Evolutionary conservation across 176 grass and related monocot species (phyloP).

Genomic region (Triticum aestivum): DNA sequence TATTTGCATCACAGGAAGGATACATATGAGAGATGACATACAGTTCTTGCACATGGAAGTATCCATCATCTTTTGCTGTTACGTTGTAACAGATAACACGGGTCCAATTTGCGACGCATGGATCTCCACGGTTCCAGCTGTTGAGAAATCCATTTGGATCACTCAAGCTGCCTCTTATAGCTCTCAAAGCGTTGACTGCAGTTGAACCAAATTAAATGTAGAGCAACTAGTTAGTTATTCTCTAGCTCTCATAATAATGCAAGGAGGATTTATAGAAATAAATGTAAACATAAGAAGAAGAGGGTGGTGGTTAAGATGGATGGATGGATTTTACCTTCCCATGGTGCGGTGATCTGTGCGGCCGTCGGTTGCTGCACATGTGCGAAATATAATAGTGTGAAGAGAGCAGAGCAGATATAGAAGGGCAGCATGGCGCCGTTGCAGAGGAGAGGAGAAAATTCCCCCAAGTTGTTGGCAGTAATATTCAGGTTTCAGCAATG

Average conservation of each 20-base stretch:
- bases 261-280: background rate
- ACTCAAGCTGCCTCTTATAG: slow-evolving; percentile 57
- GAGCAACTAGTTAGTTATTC: background rate
- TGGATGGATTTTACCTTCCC: slow-evolving; percentile 66
- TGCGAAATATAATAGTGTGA: slow-evolving; percentile 41
- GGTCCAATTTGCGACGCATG: slow-evolving; percentile 74
- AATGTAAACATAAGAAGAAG: background rate
- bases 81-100: slow-evolving; percentile 75
- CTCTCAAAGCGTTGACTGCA: slow-evolving; percentile 68
- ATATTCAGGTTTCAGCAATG: background rate
- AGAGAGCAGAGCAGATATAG: slow-evolving; percentile 23
- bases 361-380: slow-evolving; percentile 24
- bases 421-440: slow-evolving; percentile 19
- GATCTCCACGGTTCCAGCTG: slow-evolving; percentile 80
- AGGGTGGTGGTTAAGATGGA: background rate
- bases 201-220: slow-evolving; percentile 15
- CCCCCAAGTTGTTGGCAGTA: background rate
- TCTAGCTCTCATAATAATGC: background rate
- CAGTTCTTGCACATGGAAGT: slow-evolving; percentile 87
- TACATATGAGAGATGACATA: slow-evolving; percentile 40
- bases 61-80: slow-evolving; percentile 54
- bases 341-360: slow-evolving; percentile 63
- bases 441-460: background rate
- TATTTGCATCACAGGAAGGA: background rate
- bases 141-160: slow-evolving; percentile 50